phyloP scores from a whole-genome alignment of 2,329 filamentous ascomycete genomes.

The Cladophialophora yegresii region DNA sequence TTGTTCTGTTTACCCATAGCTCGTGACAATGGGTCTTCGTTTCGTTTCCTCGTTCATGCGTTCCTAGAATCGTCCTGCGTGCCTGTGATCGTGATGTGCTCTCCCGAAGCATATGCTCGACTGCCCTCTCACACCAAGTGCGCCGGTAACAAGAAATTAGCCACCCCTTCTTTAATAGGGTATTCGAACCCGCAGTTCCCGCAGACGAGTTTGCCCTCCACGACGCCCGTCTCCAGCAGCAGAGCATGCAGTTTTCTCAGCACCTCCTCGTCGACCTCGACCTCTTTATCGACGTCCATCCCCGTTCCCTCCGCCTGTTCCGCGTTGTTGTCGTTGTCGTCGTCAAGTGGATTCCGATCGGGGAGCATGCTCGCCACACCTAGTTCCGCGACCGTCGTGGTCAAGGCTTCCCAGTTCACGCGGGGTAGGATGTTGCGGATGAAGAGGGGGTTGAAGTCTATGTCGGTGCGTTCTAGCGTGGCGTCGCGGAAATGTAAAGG shows the following conservation, averaged over 20 bases:
- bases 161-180: conserved; percentile 90
- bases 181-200: conserved; percentile 93
- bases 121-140: conserved; percentile 64
- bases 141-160: conserved; percentile 90
- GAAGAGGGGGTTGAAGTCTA: conserved; percentile 78
- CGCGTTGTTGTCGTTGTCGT: conserved; percentile 22
- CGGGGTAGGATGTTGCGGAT: conserved; percentile 82
- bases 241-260: conserved; percentile 77
- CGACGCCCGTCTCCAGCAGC: conserved; percentile 85
- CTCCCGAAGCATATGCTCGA: background rate
- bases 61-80: background rate
- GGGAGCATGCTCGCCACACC: conserved; percentile 39
- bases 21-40: background rate
- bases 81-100: too few species aligned
- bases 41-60: background rate
- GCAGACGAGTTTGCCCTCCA: conserved; percentile 85
- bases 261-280: conserved; percentile 52
- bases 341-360: conserved; percentile 37
- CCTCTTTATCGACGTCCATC: conserved; percentile 25
- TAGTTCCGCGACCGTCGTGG: conserved; percentile 75
- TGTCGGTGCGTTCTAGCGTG: conserved; percentile 80
- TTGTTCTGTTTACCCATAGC: background rate
- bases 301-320: conserved; percentile 23
- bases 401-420: conserved; percentile 83
- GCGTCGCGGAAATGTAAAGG: conserved; percentile 91